Evolutionary conservation across 2,329 filamentous ascomycete species (phyloP).

Genomic region (Xylaria digitata): DNA sequence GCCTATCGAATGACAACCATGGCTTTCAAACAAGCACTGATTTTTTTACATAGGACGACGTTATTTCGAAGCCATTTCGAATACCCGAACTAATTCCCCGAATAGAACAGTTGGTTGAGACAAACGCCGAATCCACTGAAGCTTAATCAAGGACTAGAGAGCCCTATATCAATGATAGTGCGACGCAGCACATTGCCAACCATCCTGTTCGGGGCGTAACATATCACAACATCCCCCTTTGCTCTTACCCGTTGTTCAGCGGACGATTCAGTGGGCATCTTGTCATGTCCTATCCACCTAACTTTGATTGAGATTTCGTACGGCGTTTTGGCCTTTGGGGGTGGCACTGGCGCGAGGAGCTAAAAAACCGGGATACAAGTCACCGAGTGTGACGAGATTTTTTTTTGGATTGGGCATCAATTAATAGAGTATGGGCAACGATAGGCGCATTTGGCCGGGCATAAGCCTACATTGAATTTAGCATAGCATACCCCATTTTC

Average conservation of each 20-base stretch:
- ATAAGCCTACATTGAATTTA: conserved; percentile 32
- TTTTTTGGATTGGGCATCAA: conserved; percentile 18
- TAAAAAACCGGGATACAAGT: conserved; percentile 32
- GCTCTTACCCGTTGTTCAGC: conserved; percentile 4
- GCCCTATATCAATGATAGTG: neutral
- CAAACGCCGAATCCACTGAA: conserved; percentile 14
- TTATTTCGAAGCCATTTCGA: conserved; percentile 84
- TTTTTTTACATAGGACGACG: conserved; percentile 67
- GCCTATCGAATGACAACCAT: conserved; percentile 45
- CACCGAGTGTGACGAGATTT: conserved; percentile 27
- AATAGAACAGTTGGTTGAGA: conserved; percentile 66
- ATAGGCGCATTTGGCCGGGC: conserved; percentile 27
- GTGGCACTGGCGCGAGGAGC: conserved; percentile 26
- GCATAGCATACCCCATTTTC: conserved; percentile 29
- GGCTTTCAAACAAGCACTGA: conserved; percentile 38
- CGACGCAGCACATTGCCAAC: neutral
- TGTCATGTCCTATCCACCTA: conserved; percentile 1
- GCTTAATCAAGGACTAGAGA: conserved; percentile 13
- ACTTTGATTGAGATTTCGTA: conserved; percentile 20
- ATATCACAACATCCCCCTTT: conserved; percentile 1
- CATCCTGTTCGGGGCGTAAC: conserved; percentile 3
- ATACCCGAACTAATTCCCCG: conserved; percentile 76
- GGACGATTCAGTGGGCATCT: conserved; percentile 16
- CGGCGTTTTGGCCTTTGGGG: conserved; percentile 25
- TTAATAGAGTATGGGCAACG: conserved; percentile 32